phyloP scores from a whole-genome alignment of 2,329 filamentous ascomycete species.

The Aspergillus sp. region DNA sequence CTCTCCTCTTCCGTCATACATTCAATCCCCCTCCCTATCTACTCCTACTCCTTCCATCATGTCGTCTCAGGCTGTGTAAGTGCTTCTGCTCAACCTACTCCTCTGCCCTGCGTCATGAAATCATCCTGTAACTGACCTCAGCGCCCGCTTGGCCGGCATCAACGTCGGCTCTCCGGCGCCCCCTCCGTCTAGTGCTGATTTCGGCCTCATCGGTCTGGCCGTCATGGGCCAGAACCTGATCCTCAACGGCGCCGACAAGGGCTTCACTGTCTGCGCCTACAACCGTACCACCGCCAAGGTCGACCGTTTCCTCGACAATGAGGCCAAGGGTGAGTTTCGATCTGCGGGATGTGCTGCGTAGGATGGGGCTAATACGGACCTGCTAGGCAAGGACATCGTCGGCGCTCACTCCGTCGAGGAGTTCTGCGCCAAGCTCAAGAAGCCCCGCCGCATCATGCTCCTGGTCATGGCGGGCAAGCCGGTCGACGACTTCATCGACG shows the following conservation, averaged over 20 bases:
- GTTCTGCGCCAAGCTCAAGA: constrained; percentile 95
- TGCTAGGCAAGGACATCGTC: constrained; percentile 74
- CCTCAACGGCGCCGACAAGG: constrained; percentile 79
- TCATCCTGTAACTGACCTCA: constrained; percentile 41
- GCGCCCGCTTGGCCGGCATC: constrained; percentile 66
- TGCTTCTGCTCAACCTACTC: constrained; percentile 9
- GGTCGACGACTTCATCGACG: constrained; percentile 98
- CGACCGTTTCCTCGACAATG: constrained; percentile 82
- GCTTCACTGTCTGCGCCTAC: constrained; percentile 95
- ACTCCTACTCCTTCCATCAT: constrained; percentile 24
- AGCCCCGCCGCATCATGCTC: constrained; percentile 92
- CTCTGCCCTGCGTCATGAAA: constrained; percentile 15
- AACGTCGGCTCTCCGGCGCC: constrained; percentile 57
- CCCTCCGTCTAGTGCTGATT: constrained; percentile 59
- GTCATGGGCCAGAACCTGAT: constrained; percentile 88
- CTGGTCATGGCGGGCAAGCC: constrained; percentile 97
- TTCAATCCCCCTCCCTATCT: constrained; percentile 7
- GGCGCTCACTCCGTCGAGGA: constrained; percentile 91
- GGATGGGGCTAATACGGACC: too few species aligned
- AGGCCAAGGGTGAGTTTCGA: constrained; percentile 67
- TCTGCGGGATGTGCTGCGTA: too few species aligned
- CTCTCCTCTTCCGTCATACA: constrained; percentile 6
- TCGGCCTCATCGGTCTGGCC: constrained; percentile 86
- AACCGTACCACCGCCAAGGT: constrained; percentile 99
- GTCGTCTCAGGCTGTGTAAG: constrained; percentile 39